Base-by-base conservation (phyloP, 139 green algal species). In the Chara braunii region DNA sequence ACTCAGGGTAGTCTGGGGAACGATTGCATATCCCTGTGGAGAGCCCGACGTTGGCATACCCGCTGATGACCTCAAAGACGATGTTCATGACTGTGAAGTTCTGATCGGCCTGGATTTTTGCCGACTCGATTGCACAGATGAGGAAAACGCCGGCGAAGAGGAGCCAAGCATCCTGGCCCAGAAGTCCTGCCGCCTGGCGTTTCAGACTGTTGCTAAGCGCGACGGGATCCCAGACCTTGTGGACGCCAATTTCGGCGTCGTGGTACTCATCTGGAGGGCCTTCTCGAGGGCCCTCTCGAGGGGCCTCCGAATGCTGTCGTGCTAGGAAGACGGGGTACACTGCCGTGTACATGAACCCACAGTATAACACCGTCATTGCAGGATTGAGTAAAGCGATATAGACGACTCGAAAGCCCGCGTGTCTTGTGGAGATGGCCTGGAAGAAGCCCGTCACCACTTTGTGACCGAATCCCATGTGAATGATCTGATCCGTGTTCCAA, bases 271-370 rank as follows among this genome's bases (percentile, higher is more conserved):
- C n/a, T n/a, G n/a, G n/a, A n/a, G n/a, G n/a, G n/a, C n/a, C n/a
- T n/a, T n/a, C n/a, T n/a, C n/a, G n/a, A n/a, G n/a, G n/a, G n/a
- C 56, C 56, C 40, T 73, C 64, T 12, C 23, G 12, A 11, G 54
- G 26, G 36, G 34, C 40, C 0, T 36, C 3, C 0, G 64, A 72
- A 32, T 26, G 22, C 56, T 73, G 64, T 32, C 64, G 52, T 18
- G 64, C 30, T 12, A 73, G 52, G 54, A 50, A 73, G 12, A 73
- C 53, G 22, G 64, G 64, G 57, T 73, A 73, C 35, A 70, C 64
- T 5, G 64, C 64, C 14, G 68, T 23, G n/a, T 73, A 73, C 58
- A 68, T 68, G 24, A 73, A 31, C 3, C 5, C 64, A 14, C 22
- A 37, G 29, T 73, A 73, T 36, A 73, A 56, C 5, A 68, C 52